Conservation (phyloP, 768 basidiomycete genomes). For the Megacollybia marginata region DNA sequence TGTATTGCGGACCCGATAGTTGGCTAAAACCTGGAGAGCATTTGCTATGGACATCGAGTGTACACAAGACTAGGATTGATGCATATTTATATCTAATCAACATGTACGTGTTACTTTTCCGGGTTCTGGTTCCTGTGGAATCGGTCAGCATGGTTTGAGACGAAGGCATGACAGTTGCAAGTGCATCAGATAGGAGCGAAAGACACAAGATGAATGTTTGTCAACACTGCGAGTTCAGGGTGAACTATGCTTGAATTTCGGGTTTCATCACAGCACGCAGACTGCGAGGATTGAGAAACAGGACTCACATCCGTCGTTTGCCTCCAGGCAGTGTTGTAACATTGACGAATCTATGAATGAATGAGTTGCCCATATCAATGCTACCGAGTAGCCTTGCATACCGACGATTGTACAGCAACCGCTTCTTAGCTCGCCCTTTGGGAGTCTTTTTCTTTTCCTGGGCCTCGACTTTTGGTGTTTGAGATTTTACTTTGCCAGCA, state of each 20-base stretch:
- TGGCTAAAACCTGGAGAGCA: conserved; percentile 26
- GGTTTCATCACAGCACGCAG: conserved; percentile 44
- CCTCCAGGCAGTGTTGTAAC: conserved; percentile 86
- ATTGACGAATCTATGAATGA: conserved; percentile 70
- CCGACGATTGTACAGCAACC: conserved; percentile 89
- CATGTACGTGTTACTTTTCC: conserved; percentile 40
- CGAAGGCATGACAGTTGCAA: conserved; percentile 9
- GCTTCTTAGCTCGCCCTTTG: conserved; percentile 97
- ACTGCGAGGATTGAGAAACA: conserved; percentile 1
- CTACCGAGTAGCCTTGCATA: too few relatives aligned
- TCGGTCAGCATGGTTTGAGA: conserved; percentile 16
- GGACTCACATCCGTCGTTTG: conserved; percentile 92
- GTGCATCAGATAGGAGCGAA: conserved; percentile 97
- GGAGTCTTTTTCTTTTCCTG: conserved; percentile 99
- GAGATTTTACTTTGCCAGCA: conserved; percentile 98
- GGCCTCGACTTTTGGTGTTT: conserved; percentile 95
- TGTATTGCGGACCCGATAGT: conserved; percentile 24
- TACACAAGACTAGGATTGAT: neutral
- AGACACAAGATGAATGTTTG: conserved; percentile 84
- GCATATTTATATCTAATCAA: neutral
- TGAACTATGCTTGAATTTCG: conserved; percentile 81
- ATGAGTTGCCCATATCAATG: conserved; percentile 1
- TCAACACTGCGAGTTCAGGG: conserved; percentile 87
- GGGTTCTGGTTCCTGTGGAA: conserved; percentile 53
- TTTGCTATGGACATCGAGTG: conserved; percentile 17